Evolutionary conservation across 2,329 filamentous ascomycete species (phyloP), one percentile per base, ranked within the genome.

Genomic region (Calonectria fujianensis): DNA sequence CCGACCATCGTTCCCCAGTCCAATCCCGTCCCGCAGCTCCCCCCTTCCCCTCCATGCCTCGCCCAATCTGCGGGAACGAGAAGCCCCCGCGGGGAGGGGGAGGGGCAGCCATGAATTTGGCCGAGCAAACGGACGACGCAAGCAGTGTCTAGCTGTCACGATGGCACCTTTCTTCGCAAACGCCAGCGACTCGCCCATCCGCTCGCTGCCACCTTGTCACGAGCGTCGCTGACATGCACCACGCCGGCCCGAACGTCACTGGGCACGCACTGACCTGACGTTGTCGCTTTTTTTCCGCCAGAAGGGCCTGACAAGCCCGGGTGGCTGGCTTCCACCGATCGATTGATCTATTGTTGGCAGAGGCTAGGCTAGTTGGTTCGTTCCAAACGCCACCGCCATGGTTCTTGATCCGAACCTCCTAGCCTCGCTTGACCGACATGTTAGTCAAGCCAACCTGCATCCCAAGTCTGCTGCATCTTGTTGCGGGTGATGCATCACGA

Each of bases 181-280:
- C 65, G 48, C 45, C 48, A 51, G 16, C 57, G n/a, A 54, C 41
- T 48, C 45, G 45, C 41, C 29, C 39, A 35, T 11, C 32, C 32
- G 18, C 69, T 59, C 70, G 67, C 72, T 51, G 68, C 68, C 68
- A 74, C 74, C 74, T 75, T 72, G 77, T 80, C 79, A 80, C 79
- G 76, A 75, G 72, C 59, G 70, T 61, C 67, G 73, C 70, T 76
- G 77, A 74, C 79, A 80, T 79, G 79, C 79, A 80, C 76, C 68
- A 74, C 71, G 74, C 79, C 79, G 79, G 76, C 68, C 79, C 79
- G 79, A 80, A 80, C 79, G 79, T 76, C 78, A 79, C 71, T 77
- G 73, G 57, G 41, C 32, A 16, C 66, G 51, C 66, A 68, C 65
- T 68, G 65, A 54, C 65, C 48, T 41, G 50, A 37, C 50, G 50